Conservation (phyloP, 805 yeast genomes). For the Starmerella khaoyaiensis region DNA sequence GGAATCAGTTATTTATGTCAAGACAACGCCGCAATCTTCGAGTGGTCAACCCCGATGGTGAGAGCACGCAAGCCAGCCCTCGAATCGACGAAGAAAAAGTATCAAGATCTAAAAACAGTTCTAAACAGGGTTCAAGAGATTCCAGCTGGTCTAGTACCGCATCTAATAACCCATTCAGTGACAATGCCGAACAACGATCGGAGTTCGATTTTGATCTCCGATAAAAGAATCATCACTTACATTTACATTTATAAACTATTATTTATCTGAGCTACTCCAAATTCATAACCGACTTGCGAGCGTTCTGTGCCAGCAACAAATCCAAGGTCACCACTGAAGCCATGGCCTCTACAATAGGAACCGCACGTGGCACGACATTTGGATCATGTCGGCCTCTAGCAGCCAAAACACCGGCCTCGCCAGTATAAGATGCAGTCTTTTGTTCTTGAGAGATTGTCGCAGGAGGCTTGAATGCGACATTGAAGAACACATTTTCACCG, state of each 20-base stretch:
- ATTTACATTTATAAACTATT: background rate
- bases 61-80: background rate
- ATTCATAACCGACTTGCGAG: constrained; percentile 48
- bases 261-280: constrained; percentile 3
- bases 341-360: constrained; percentile 98
- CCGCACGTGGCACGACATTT: constrained; percentile 94
- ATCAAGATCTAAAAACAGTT: background rate
- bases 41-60: constrained; percentile 21
- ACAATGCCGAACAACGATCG: constrained; percentile 1
- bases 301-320: constrained; percentile 67
- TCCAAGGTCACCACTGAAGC: constrained; percentile 90
- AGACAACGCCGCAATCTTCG: constrained; percentile 16
- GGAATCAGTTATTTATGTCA: constrained; percentile 15
- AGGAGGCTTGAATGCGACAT: constrained; percentile 94
- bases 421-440: constrained; percentile 76
- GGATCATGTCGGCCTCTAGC: constrained; percentile 99
- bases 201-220: constrained; percentile 11
- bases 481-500: constrained; percentile 89
- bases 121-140: constrained; percentile 2
- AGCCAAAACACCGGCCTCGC: constrained; percentile 73
- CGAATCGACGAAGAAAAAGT: background rate
- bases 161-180: constrained; percentile 6
- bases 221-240: no score
- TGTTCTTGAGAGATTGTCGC: constrained; percentile 95
- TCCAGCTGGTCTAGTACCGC: constrained; percentile 13